Base-by-base conservation (phyloP, 1,139 yeast species). In the Kluyveromyces sp. region DNA sequence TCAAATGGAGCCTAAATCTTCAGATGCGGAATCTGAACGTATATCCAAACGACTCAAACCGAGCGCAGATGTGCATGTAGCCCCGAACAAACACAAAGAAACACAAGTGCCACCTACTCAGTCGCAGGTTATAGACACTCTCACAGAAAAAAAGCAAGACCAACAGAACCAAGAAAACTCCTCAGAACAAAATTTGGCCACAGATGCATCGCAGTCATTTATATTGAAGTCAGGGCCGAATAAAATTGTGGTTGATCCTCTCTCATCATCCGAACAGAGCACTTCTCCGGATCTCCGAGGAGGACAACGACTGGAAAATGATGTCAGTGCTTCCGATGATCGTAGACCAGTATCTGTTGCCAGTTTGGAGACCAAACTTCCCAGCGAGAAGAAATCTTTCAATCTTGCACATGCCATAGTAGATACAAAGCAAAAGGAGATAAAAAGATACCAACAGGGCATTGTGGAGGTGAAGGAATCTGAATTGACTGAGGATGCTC, bases 391-490 rank as follows among this genome's bases (percentile, higher is more conserved):
- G 3, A 12, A 19, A 13, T 4, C 38, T 8, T 20, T n/a, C 12
- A 55, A 55, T 2, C 46, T 65, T 4, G 51, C 61, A 1, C 53
- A 57, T 19, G 61, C 65, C 1, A 64, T 66, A 20, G 58, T 58
- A 20, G 53, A 57, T 11, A 61, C 64, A 1, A 63, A 65, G 43
- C 55, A 52, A 31, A 55, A 59, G 29, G 62, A 63, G 36, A 57
- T 58, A 2, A 51, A 55, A 3, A 53, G 67, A 22, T 41, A 64
- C 2, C 47, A 43, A 22, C 49, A 58, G 4, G 46, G 49, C 8
- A 44, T 58, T 17, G 50, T 52, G 3, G 50, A 57, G 15, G 59
- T 66, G 2, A 44, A 50, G 2, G 52, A 56, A 17, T 51, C 51
- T 3, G 58, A 57, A 20, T 42, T 61, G 6, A 60, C 65, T 0